Percentiles rank a stretch among this genome's conserved stretches.
Conservation (phyloP, 345 rosid species). For the Barbarea vulgaris region DNA sequence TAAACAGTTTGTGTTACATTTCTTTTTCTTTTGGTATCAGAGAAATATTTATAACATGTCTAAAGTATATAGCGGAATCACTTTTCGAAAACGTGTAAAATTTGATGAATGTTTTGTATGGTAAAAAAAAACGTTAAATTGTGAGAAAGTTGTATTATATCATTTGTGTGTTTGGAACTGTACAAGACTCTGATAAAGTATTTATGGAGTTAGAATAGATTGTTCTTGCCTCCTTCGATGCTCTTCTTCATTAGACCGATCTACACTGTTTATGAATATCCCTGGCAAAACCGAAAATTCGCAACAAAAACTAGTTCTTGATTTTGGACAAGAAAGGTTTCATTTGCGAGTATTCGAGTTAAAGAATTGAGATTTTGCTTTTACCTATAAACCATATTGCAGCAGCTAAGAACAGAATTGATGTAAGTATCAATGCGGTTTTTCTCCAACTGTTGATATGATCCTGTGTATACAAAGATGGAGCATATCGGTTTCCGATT, state of each 20-base stretch:
- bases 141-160: neutral
- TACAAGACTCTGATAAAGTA: slow-evolving; percentile 1
- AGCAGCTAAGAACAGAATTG: slow-evolving; percentile 75
- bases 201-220: slow-evolving; percentile 11
- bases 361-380: neutral
- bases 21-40: too few relatives aligned
- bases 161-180: neutral
- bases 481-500: neutral
- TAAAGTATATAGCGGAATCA: too few relatives aligned
- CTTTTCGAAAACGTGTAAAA: too few relatives aligned
- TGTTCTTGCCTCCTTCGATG: neutral
- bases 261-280: slow-evolving; percentile 64
- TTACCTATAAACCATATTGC: slow-evolving; percentile 84
- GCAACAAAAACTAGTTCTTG: neutral
- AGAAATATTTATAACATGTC: too few relatives aligned
- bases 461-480: slow-evolving; percentile 49
- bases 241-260: slow-evolving; percentile 57
- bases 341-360: neutral
- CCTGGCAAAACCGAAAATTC: slow-evolving; percentile 49
- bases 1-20: slow-evolving; percentile 16
- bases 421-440: slow-evolving; percentile 71
- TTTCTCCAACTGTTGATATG: slow-evolving; percentile 68
- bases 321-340: neutral
- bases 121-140: neutral
- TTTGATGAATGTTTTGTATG: neutral